These are phyloP conservation scores for Rasamsonia emersonii DNA, from an alignment of 2,329 filamentous ascomycete species.

Conservation along the genomic window DNA sequence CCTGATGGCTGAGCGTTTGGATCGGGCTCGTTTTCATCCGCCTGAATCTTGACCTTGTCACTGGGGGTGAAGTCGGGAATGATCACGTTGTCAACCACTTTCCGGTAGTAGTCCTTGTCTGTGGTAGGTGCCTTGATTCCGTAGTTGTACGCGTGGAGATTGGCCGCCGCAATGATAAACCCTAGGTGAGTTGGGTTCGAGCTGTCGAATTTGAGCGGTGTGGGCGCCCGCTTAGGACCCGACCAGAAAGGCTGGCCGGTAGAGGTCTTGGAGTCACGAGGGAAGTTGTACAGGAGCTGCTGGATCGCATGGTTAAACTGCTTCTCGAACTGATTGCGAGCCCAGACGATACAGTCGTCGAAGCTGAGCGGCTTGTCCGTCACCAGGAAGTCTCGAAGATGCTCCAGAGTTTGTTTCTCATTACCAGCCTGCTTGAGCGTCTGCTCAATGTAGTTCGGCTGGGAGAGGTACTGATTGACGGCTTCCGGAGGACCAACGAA, in stretches of 20 bases:
- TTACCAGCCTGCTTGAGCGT: slow-evolving; percentile 89
- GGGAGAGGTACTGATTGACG: slow-evolving; percentile 85
- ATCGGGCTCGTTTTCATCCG: slow-evolving; percentile 88
- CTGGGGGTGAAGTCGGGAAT: slow-evolving; percentile 91
- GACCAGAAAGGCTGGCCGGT: slow-evolving; percentile 94
- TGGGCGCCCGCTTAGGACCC: slow-evolving; percentile 91
- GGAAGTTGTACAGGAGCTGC: slow-evolving; percentile 93
- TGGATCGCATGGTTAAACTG: slow-evolving; percentile 96
- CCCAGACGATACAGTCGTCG: slow-evolving; percentile 96
- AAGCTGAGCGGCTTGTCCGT: slow-evolving; percentile 86
- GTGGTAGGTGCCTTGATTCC: slow-evolving; percentile 78
- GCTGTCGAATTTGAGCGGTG: slow-evolving; percentile 79
- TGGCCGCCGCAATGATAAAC: slow-evolving; percentile 81
- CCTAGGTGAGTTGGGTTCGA: slow-evolving; percentile 77
- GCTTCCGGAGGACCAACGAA: slow-evolving; percentile 92
- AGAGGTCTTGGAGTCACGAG: slow-evolving; percentile 83
- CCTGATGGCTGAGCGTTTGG: slow-evolving; percentile 60
- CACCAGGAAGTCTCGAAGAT: slow-evolving; percentile 79
- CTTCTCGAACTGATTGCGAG: slow-evolving; percentile 84
- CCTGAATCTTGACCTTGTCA: slow-evolving; percentile 89
- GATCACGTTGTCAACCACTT: slow-evolving; percentile 84
- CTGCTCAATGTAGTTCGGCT: slow-evolving; percentile 80
- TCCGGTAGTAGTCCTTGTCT: slow-evolving; percentile 62
- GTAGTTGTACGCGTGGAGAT: slow-evolving; percentile 96
- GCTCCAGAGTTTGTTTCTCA: slow-evolving; percentile 88